These are phyloP conservation scores for Coniella vitis DNA, from an alignment of 2,329 filamentous ascomycete species.

Conservation along the genomic window DNA sequence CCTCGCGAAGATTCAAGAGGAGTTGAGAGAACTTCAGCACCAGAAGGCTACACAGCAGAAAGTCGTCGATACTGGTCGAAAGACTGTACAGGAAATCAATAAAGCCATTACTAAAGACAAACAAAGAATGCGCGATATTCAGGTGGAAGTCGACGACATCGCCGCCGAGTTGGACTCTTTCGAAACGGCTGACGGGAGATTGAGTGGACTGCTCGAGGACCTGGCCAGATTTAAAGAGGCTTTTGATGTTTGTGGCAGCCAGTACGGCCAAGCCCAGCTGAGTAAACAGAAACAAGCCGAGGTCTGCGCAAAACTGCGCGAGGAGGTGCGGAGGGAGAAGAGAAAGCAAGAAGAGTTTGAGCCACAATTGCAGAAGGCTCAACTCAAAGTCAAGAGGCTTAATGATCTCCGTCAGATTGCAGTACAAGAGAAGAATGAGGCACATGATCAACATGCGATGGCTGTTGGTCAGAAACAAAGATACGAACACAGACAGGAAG, in stretches of 20 bases:
- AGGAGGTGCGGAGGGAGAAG: conserved; percentile 28
- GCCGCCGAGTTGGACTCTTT: conserved; percentile 58
- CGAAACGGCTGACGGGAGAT: conserved; percentile 60
- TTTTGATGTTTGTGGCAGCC: conserved; percentile 42
- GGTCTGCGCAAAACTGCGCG: conserved; percentile 33
- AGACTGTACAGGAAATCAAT: conserved; percentile 43
- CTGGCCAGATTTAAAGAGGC: conserved; percentile 45
- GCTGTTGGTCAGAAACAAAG: conserved; percentile 37
- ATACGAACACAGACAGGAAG: conserved; percentile 41
- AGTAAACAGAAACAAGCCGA: conserved; percentile 42
- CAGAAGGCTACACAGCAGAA: conserved; percentile 41
- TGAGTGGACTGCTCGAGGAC: conserved; percentile 51
- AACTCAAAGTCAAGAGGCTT: conserved; percentile 43
- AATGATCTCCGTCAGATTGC: conserved; percentile 44
- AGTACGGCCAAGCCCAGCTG: conserved; percentile 46
- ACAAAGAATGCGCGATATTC: conserved; percentile 49
- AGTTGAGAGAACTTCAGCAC: conserved; percentile 45
- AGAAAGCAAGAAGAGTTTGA: conserved; percentile 31
- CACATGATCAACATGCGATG: conserved; percentile 44
- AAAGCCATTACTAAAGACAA: conserved; percentile 36
- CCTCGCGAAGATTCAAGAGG: conserved; percentile 46
- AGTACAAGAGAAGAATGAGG: conserved; percentile 56
- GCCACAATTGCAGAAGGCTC: conserved; percentile 46
- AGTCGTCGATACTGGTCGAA: conserved; percentile 40
- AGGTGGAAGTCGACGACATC: conserved; percentile 48